Base-by-base conservation (phyloP, 139 green algal species). In the Diplosphaera chodatii region DNA sequence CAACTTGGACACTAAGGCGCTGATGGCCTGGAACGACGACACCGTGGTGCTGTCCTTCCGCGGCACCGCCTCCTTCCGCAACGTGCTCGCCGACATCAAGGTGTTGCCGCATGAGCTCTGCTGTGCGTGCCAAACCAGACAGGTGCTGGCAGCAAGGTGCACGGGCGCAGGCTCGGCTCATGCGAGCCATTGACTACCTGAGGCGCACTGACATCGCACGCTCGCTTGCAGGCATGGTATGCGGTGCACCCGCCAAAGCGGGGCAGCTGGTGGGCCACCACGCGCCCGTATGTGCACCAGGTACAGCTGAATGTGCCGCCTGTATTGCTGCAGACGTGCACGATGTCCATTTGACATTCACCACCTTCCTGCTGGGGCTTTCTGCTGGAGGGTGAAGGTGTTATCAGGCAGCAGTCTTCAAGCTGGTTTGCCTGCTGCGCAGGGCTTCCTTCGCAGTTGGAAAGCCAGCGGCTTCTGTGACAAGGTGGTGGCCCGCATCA, bases 221-320 rank as follows among this genome's bases (percentile, higher is more conserved):
- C 29, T 66, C 10, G 18, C 31, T 25, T 33, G 55, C 66, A 78
- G 73, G 73, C 73, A 40, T 78, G 73, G 73, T 28, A 67, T 16
- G 33, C 55, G 3, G 34, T 66, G 6, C 73, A 78, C 40, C 67
- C 67, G 18, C 73, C 73, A 5, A 56, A 74, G 67, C 41, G 73
- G 56, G 73, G 73, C 16, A 1, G n/a, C 16, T 55, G 25, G 20
- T 69, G 33, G 33, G 27, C 37, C 32, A 28, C 28, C 1, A 66
- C 32, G n/a, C 56, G 67, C 8, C 73, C 73, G 55, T 48, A 21
- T 13, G 37, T 48, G 10, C 37, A 48, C 37, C 37, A 48, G 37
- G 37, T 48, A n/a, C n/a, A n/a, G n/a, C n/a, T n/a, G n/a, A n/a
- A n/a, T n/a, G n/a, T n/a, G n/a, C n/a, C n/a, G n/a, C n/a, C n/a